Base-by-base conservation (phyloP, 495 filamentous ascomycete genomes). In the Hypoxylon subgilvum region DNA sequence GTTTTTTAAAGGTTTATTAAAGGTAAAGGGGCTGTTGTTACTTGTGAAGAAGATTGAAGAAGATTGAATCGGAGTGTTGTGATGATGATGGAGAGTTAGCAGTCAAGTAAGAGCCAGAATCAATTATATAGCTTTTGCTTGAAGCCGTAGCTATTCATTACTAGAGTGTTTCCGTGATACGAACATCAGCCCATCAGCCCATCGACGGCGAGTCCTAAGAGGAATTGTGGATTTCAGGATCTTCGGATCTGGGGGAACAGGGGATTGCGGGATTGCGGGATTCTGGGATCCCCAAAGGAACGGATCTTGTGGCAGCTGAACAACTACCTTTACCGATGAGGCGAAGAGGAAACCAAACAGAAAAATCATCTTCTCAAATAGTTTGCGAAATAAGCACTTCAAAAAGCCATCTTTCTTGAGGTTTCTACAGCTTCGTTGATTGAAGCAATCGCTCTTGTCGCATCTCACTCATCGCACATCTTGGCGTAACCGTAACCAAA, bases 231-330 rank as follows among this genome's bases (percentile, higher is more conserved):
- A 64, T 57, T 52, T 52, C 52, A 49, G 52, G 51, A 61, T 63
- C 61, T 53, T 41, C 44, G 52, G 51, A 61, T 63, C 61, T 58
- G 47, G 48, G 53, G 39, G 48, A 53, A 46, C 36, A 49, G 48
- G 31, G 65, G 65, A 65, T 60, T 67, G 47, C 45, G 21, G 64
- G 64, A 67, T 54, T 65, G 60, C 45, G 55, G 64, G 64, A 67
- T 67, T 64, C 43, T 38, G 16, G 54, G 54, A 67, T 67, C 13
- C 18, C 23, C 34, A n/a, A n/a, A n/a, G n/a, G n/a, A n/a, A n/a
- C 34, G 28, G 50, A 16, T 34, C 14, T 16, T 31, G 47, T 31
- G 41, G 34, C 60, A 50, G 6, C 27, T 50, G 21, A 50, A 52
- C 38, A 17, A 3, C 49, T 36, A 10, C 41, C n/a, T 46, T 25